These are phyloP conservation scores for Pichia sp. DNA, from an alignment of 1,139 yeast genomes.

Conservation along the genomic window DNA sequence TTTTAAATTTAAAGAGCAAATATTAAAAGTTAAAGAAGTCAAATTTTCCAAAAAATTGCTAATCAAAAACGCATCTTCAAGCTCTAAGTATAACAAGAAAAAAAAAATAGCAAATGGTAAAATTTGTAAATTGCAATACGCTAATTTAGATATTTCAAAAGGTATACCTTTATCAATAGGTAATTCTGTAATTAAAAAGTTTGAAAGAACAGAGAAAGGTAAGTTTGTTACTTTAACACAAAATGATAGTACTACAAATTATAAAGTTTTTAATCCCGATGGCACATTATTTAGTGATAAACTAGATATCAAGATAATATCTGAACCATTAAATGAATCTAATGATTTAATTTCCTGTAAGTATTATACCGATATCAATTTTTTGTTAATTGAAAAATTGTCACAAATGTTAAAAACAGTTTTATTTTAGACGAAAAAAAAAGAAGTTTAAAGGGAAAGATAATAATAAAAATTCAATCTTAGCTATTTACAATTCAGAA, in stretches of 20 bases:
- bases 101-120: conserved; percentile 13
- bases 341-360: conserved; percentile 14
- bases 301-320: conserved; percentile 17
- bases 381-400: too few species aligned
- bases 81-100: conserved; percentile 7
- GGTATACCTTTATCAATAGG: conserved; percentile 42
- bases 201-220: conserved; percentile 50
- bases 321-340: conserved; percentile 20
- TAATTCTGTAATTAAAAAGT: conserved; percentile 36
- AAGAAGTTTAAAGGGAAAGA: neutral
- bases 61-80: conserved; percentile 14
- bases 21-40: conserved; percentile 31
- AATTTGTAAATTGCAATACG: conserved; percentile 33
- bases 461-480: neutral
- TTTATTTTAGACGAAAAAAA: neutral
- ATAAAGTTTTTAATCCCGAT: conserved; percentile 34
- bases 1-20: conserved; percentile 43
- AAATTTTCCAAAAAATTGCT: conserved; percentile 20
- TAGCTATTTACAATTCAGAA: too few species aligned
- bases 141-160: conserved; percentile 44
- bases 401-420: neutral
- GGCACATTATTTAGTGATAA: conserved; percentile 29
- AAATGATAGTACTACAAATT: conserved; percentile 35
- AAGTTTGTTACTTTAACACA: conserved; percentile 39
- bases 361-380: conserved; percentile 3